Evolutionary conservation across 139 green algal genomes (phyloP).

Genomic region (Pycnococcus provasolii): DNA sequence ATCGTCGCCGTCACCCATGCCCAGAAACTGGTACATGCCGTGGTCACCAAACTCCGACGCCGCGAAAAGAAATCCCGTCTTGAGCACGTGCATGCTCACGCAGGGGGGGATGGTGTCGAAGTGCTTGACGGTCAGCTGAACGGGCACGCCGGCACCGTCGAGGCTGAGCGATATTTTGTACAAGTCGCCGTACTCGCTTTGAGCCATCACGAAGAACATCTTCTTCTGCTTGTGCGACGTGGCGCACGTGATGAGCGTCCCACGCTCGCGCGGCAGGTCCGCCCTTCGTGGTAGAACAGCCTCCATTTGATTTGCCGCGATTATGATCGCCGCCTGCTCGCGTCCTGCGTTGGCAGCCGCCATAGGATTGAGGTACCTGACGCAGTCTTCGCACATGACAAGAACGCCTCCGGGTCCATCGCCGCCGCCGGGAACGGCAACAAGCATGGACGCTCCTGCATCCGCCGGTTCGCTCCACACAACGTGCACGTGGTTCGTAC

Average conservation of each 20-base stretch:
- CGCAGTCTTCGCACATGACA: constrained; percentile 93
- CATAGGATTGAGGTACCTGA: constrained; percentile 81
- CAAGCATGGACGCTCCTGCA: constrained; percentile 90
- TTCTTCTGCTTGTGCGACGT: constrained; percentile 78
- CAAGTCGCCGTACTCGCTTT: constrained; percentile 97
- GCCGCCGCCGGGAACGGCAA: constrained; percentile 80
- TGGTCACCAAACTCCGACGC: constrained; percentile 94
- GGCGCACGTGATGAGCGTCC: constrained; percentile 74
- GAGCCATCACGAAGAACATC: constrained; percentile 87
- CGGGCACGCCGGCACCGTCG: no score
- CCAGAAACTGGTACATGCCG: constrained; percentile 91
- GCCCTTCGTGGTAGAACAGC: constrained; percentile 80
- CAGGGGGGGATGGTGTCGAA: constrained; percentile 89
- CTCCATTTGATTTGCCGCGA: constrained; percentile 42
- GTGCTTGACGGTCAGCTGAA: constrained; percentile 83
- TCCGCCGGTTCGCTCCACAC: constrained; percentile 83
- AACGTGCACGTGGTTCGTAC: constrained; percentile 91
- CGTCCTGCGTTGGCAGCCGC: constrained; percentile 15
- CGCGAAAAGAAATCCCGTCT: constrained; percentile 92
- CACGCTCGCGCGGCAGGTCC: constrained; percentile 64
- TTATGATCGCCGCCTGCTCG: no score
- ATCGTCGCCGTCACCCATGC: constrained; percentile 84
- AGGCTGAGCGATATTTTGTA: constrained; percentile 77
- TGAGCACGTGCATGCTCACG: constrained; percentile 75
- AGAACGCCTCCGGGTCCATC: constrained; percentile 82